These are phyloP conservation scores for Syncephalastrum sp. DNA, from an alignment of 371 early-diverging fungal genomes.

Conservation along the genomic window DNA sequence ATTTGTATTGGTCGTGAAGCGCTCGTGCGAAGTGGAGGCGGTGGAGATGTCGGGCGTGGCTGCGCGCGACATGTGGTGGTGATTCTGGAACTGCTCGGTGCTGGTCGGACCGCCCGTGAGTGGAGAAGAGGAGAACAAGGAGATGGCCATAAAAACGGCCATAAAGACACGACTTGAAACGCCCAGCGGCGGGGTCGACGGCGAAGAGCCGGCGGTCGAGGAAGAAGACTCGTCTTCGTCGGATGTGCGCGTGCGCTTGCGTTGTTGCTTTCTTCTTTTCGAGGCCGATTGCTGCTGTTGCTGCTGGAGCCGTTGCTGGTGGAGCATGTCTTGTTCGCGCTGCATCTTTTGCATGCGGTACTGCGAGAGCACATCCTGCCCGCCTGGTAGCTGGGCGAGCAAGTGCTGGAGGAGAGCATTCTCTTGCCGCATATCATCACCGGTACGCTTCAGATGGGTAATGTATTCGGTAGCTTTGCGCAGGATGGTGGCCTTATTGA, in stretches of 20 bases:
- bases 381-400: slow-evolving; percentile 56
- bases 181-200: slow-evolving; percentile 27
- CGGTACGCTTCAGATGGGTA: slow-evolving; percentile 64
- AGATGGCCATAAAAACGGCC: slow-evolving; percentile 44
- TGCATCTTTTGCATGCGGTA: slow-evolving; percentile 38
- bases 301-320: slow-evolving; percentile 26
- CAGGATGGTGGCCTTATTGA: slow-evolving; percentile 90
- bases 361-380: slow-evolving; percentile 38
- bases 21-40: slow-evolving; percentile 2
- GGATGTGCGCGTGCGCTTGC: slow-evolving; percentile 15
- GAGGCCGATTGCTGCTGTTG: slow-evolving; percentile 26
- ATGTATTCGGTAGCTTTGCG: slow-evolving; percentile 90
- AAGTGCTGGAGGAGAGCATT: slow-evolving; percentile 51
- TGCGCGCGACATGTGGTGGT: slow-evolving; percentile 40
- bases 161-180: slow-evolving; percentile 38
- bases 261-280: slow-evolving; percentile 5
- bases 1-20: slow-evolving; percentile 4
- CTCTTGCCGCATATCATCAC: slow-evolving; percentile 55
- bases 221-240: slow-evolving; percentile 33
- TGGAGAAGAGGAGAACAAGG: slow-evolving; percentile 48
- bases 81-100: slow-evolving; percentile 32
- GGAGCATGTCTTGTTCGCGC: slow-evolving; percentile 28
- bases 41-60: slow-evolving; percentile 14
- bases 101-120: slow-evolving; percentile 34
- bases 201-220: slow-evolving; percentile 19